Evolutionary conservation across 768 basidiomycete species (phyloP).

Genomic region (Trametes meyenii): DNA sequence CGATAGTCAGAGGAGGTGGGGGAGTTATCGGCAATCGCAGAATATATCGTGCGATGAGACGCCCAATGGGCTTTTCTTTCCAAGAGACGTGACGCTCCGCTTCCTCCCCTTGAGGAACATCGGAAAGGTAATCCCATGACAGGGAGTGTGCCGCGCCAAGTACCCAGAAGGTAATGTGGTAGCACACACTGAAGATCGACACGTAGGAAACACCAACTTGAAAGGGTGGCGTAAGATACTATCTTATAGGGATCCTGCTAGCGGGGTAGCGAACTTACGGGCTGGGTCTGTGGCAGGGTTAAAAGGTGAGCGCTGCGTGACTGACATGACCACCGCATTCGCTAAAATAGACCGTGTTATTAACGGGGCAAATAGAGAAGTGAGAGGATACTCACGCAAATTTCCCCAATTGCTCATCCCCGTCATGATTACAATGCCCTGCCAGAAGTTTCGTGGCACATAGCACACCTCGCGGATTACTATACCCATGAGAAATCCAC

Average conservation of each 20-base stretch:
- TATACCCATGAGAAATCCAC: constrained; percentile 40
- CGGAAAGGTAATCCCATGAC: constrained; percentile 39
- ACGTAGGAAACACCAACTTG: constrained; percentile 39
- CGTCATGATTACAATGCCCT: constrained; percentile 46
- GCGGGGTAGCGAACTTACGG: constrained; percentile 33
- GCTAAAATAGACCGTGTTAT: constrained; percentile 29
- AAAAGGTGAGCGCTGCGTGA: constrained; percentile 46
- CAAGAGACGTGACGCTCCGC: constrained; percentile 35
- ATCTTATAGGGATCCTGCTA: neutral
- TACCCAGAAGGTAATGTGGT: constrained; percentile 45
- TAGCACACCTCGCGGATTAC: constrained; percentile 49
- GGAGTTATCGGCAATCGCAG: constrained; percentile 10
- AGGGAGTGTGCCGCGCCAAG: constrained; percentile 36
- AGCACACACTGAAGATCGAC: constrained; percentile 45
- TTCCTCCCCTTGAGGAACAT: constrained; percentile 38
- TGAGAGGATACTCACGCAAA: constrained; percentile 36
- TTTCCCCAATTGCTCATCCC: constrained; percentile 54
- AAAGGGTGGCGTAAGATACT: neutral
- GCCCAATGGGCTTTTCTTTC: constrained; percentile 39
- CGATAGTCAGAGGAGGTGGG: neutral
- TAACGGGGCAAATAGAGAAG: neutral
- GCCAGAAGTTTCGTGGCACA: constrained; percentile 51
- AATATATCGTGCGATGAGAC: constrained; percentile 28
- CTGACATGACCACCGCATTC: constrained; percentile 47
- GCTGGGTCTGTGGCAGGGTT: constrained; percentile 42